Percentiles rank a stretch among this genome's conserved stretches.
Evolutionary conservation across 176 grass and related monocot genomes (phyloP).

Genomic region (Avena sativa): DNA sequence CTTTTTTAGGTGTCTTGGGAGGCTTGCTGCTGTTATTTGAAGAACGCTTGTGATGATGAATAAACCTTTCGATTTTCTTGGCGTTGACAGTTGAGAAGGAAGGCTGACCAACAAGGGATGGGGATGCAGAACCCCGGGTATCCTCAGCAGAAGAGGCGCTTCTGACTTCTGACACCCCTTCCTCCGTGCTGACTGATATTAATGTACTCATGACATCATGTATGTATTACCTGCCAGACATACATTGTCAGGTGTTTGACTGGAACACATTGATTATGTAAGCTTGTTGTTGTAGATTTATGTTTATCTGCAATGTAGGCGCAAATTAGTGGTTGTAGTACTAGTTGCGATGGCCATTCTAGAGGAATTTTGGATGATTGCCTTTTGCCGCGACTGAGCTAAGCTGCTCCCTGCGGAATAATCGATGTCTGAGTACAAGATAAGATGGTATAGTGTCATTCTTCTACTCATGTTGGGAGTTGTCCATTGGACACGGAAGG

Average conservation of each 20-base stretch:
- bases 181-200: slow-evolving; percentile 34
- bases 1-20: background rate
- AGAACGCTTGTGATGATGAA: slow-evolving; percentile 5
- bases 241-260: slow-evolving; percentile 13
- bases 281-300: slow-evolving; percentile 37
- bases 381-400: background rate
- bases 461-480: slow-evolving; percentile 2
- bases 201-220: slow-evolving; percentile 16
- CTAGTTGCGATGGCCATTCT: background rate
- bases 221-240: slow-evolving; percentile 35
- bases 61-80: slow-evolving; percentile 14
- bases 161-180: slow-evolving; percentile 41
- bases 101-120: slow-evolving; percentile 83
- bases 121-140: slow-evolving; percentile 93
- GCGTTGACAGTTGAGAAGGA: slow-evolving; percentile 73
- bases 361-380: background rate
- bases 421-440: background rate
- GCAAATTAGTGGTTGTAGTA: background rate
- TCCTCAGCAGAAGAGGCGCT: slow-evolving; percentile 92
- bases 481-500: background rate
- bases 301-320: slow-evolving; percentile 21
- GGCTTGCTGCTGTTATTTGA: slow-evolving; percentile 4
- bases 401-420: slow-evolving; percentile 16
- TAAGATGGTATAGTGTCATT: slow-evolving; percentile 15
- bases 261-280: background rate